Evolutionary conservation across 495 filamentous ascomycete species (phyloP).

Genomic region (Talaromyces nanjingensis): DNA sequence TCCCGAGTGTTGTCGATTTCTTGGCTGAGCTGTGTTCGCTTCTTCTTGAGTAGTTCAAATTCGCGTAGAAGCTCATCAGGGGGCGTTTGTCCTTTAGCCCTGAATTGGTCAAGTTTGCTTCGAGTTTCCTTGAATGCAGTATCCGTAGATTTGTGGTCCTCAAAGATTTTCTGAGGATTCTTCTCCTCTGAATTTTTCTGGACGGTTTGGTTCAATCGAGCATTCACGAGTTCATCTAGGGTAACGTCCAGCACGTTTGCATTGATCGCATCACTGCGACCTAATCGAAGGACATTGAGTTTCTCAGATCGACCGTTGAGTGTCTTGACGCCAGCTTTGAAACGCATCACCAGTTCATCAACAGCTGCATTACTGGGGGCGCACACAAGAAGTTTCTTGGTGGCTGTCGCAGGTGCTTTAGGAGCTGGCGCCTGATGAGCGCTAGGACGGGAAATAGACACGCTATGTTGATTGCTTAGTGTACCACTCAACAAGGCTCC

Average conservation of each 20-base stretch:
- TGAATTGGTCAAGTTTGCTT: slow-evolving; percentile 61
- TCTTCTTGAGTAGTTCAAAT: slow-evolving; percentile 68
- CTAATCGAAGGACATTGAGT: slow-evolving; percentile 82
- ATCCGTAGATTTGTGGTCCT: slow-evolving; percentile 73
- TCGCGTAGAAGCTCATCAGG: slow-evolving; percentile 63
- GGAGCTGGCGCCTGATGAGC: slow-evolving; percentile 15
- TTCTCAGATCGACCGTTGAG: slow-evolving; percentile 61
- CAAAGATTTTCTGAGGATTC: slow-evolving; percentile 70
- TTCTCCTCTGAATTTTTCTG: slow-evolving; percentile 38
- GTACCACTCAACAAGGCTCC: slow-evolving; percentile 69
- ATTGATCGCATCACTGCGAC: slow-evolving; percentile 89
- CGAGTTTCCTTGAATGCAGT: slow-evolving; percentile 59
- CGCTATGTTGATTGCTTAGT: slow-evolving; percentile 43
- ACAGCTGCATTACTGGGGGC: slow-evolving; percentile 97
- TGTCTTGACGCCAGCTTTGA: slow-evolving; percentile 83
- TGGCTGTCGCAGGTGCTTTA: slow-evolving; percentile 22
- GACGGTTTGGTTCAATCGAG: slow-evolving; percentile 47
- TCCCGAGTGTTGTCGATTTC: slow-evolving; percentile 82
- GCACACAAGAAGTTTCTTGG: slow-evolving; percentile 88
- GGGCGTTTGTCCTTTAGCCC: slow-evolving; percentile 52
- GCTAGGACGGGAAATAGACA: slow-evolving; percentile 44
- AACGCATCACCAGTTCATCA: slow-evolving; percentile 88
- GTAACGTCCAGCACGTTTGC: slow-evolving; percentile 84
- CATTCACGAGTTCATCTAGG: slow-evolving; percentile 82
- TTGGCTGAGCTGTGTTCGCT: slow-evolving; percentile 65